Base-by-base conservation (phyloP, 306 rosid species). In the Lithocarpus polystachyus region DNA sequence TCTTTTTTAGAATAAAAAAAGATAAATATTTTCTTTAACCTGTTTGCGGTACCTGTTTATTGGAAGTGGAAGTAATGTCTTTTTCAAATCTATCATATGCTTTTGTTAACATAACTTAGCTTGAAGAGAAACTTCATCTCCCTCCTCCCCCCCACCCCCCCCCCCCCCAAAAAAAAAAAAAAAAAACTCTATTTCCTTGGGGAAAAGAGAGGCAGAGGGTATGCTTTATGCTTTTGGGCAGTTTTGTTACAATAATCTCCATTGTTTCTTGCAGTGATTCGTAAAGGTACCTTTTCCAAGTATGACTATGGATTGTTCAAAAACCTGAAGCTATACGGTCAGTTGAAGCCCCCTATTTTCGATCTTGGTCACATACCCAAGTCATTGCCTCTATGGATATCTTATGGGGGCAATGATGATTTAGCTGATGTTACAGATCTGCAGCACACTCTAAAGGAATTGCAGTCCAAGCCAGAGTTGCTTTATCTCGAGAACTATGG, bases 301-400 rank as follows among this genome's bases (percentile, higher is more conserved):
- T 94, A 92, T 35, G 99, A 94, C 82, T 92, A 91, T 82, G 99
- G 99, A 82, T 54, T 80, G 52, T 62, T 95, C 1, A 95, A 90
- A 82, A 92, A 95, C 87, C 79, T 90, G 77, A 76, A 18, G 55
- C 81, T 72, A 28, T 95, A 95, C 53, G 97, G 98, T 62, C 91
- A 64, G 68, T 40, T 75, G 71, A 86, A 86, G 78, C 98, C 98
- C 54, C 99, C 99, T 11, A 87, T 78, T 74, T 91, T 92, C 76
- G 86, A 95, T 79, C 93, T 92, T 57, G 77, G 91, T 67, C 82
- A 28, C 75, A 89, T 95, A 83, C 98, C 99, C 31, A 79, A 86
- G 80, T 91, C 92, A 55, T 72, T 95, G 89, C 98, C 99, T 2
- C 80, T 95, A 60, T 91, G 94, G 99, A 94, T 94, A 92, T 97